These are phyloP conservation scores for Trichomonascaceae sp. DNA, from an alignment of 1,139 yeast species.

Conservation along the genomic window DNA sequence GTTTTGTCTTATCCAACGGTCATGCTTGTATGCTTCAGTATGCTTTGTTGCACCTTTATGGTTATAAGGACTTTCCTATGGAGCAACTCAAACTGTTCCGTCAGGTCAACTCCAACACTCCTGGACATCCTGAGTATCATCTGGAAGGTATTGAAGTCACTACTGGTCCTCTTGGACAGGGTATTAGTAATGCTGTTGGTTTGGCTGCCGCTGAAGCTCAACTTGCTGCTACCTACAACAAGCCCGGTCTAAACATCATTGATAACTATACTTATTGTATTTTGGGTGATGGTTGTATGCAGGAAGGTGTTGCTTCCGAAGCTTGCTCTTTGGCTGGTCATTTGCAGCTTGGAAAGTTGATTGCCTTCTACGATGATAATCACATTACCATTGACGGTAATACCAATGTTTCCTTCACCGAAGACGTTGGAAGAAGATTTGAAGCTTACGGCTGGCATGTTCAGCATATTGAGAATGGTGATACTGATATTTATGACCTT, in stretches of 20 bases:
- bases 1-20: constrained; percentile 94
- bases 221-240: constrained; percentile 89
- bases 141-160: constrained; percentile 92
- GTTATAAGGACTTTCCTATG: constrained; percentile 63
- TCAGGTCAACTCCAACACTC: constrained; percentile 85
- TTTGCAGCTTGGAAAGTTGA: constrained; percentile 86
- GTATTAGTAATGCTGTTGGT: constrained; percentile 96
- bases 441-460: constrained; percentile 96
- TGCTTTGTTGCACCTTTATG: constrained; percentile 78
- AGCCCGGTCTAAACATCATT: constrained; percentile 61
- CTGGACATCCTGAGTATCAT: constrained; percentile 88
- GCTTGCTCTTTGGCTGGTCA: constrained; percentile 96
- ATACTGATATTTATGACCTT: constrained; percentile 70
- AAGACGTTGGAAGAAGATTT: constrained; percentile 81
- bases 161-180: constrained; percentile 99
- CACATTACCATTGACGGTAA: constrained; percentile 95
- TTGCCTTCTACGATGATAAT: constrained; percentile 96
- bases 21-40: constrained; percentile 93
- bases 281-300: constrained; percentile 97
- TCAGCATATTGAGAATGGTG: constrained; percentile 70
- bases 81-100: constrained; percentile 91
- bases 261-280: constrained; percentile 75
- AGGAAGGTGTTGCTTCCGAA: constrained; percentile 97
- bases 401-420: constrained; percentile 89
- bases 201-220: constrained; percentile 92